These are phyloP conservation scores for Cladosporium velox DNA, from an alignment of 2,329 filamentous ascomycete species.

Conservation along the genomic window DNA sequence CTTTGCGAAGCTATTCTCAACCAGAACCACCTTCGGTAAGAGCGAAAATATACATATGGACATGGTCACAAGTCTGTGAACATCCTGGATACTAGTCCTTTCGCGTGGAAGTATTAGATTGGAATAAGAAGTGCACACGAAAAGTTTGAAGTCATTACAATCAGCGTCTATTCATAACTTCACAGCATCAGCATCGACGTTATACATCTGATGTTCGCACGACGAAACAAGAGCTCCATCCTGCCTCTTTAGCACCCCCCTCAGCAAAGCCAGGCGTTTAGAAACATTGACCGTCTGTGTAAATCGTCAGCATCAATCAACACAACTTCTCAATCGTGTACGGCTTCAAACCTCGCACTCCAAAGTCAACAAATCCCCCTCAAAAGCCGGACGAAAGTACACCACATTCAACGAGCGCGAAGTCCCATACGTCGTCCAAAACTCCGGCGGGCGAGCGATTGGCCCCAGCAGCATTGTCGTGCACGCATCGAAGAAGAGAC, in stretches of 20 bases:
- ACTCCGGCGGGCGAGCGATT: conserved; percentile 11
- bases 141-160: neutral
- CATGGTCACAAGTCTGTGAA: neutral
- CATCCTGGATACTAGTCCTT: neutral
- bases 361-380: conserved; percentile 27
- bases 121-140: neutral
- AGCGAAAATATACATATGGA: neutral
- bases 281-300: conserved; percentile 30
- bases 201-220: conserved; percentile 34
- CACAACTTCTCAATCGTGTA: neutral
- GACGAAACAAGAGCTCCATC: conserved; percentile 30
- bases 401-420: conserved; percentile 28
- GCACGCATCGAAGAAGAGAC: conserved; percentile 30
- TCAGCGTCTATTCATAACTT: neutral
- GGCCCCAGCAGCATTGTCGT: neutral
- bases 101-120: neutral
- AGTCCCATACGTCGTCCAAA: conserved; percentile 30
- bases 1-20: neutral
- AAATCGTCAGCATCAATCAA: neutral
- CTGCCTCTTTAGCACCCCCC: conserved; percentile 29
- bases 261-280: conserved; percentile 28
- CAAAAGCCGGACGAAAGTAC: conserved; percentile 29
- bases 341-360: conserved; percentile 29
- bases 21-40: neutral
- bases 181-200: conserved; percentile 27